Evolutionary conservation across 1,139 yeast genomes (phyloP), one percentile per base, ranked within the genome.

Genomic region (Sugiyamaella xylanicola): DNA sequence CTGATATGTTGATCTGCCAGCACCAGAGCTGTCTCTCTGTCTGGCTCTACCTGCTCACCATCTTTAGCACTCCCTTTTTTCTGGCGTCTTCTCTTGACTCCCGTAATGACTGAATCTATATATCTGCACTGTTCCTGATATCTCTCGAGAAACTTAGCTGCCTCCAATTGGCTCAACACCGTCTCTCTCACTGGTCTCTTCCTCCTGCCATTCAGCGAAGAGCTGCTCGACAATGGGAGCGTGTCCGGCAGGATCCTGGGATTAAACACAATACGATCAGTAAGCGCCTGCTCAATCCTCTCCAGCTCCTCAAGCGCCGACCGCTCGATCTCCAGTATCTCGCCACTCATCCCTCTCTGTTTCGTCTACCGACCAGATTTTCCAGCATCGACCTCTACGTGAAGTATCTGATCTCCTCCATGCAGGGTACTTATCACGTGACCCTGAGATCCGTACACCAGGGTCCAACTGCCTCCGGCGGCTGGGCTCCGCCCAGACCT

Each of bases 141-240:
- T 58, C 81, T 78, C 5, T 77, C 74, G 2, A 81, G 64, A 49
- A 92, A 80, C 48, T 69, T 64, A 16, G 76, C 73, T 2, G 89
- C 75, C 67, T 92, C 97, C 68, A 86, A 88, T 63, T 85, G 84
- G 62, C 87, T 95, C 15, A 83, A 62, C 11, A 82, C 64, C 0
- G 79, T 75, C 60, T 79, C 83, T 57, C 77, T 73, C 43, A 67
- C 63, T 56, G 66, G 63, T 69, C 80, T 55, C 69, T 76, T 60
- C 62, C 65, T 36, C 78, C 71, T 59, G 73, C 77, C 59, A 61
- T 59, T 61, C 56, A 57, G 68, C 60, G 52, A 72, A 39, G 59
- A 71, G 50, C 49, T 47, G 51, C 59, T 56, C 58, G 65, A 60
- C 54, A 57, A 57, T 56, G 58, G 59, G 54, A 59, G 49, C 0